Evolutionary conservation across 139 green algal genomes (phyloP).

Genomic region (Chlorella sp.): DNA sequence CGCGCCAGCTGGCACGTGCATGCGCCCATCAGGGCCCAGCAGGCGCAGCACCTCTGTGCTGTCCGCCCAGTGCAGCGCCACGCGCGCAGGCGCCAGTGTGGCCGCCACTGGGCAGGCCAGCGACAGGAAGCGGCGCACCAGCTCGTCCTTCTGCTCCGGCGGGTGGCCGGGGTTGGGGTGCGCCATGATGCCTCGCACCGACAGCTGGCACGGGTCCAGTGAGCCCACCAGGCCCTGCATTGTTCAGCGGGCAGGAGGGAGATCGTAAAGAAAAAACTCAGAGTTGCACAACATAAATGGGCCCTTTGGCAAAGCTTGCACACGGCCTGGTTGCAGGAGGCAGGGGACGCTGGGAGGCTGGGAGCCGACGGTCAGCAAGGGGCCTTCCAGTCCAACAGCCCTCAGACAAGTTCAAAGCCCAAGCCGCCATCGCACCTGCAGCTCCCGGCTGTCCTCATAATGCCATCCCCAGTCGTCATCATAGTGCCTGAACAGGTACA

Average conservation of each 20-base stretch:
- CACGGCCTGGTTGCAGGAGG: no score
- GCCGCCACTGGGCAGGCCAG: not conserved
- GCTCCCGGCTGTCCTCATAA: not conserved
- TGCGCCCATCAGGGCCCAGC: not conserved
- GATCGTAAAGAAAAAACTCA: no score
- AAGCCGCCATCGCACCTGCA: not conserved
- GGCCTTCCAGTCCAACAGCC: no score
- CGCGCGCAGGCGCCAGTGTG: not conserved
- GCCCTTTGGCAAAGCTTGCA: no score
- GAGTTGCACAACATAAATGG: no score
- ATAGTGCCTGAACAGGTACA: slow-evolving; percentile 9
- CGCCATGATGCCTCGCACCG: not conserved
- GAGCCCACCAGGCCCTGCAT: not conserved
- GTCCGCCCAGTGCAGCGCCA: slow-evolving; percentile 14
- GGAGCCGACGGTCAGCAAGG: no score
- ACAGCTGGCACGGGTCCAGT: not conserved
- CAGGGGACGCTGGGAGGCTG: no score
- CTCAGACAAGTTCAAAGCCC: no score
- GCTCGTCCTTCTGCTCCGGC: not conserved
- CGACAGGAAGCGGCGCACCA: slow-evolving; percentile 1
- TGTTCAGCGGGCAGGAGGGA: no score
- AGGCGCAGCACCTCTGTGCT: not conserved
- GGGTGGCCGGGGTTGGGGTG: not conserved
- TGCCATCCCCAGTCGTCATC: not conserved
- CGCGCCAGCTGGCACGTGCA: not conserved